Evolutionary conservation across 345 rosid genomes (phyloP).

Genomic region (Citrus sp.): DNA sequence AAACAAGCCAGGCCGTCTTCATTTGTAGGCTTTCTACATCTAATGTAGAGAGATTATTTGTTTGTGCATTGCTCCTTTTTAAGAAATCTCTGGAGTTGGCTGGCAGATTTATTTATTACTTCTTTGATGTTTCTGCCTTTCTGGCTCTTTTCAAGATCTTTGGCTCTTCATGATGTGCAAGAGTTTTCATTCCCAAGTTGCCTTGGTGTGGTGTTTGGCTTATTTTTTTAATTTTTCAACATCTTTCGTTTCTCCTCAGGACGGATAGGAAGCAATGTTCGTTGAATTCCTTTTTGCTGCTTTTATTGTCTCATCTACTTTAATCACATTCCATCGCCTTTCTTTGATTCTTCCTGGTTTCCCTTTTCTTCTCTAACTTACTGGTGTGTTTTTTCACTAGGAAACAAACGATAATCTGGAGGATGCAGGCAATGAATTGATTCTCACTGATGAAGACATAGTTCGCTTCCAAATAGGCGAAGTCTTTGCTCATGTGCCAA

Average conservation of each 20-base stretch:
- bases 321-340: background rate
- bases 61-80: too few species aligned
- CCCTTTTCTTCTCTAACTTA: background rate
- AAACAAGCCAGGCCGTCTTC: background rate
- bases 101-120: too few species aligned
- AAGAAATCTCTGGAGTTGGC: too few species aligned
- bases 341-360: background rate
- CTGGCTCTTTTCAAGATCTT: too few species aligned
- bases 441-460: slow-evolving; percentile 86
- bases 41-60: too few species aligned
- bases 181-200: too few species aligned
- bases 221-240: too few species aligned
- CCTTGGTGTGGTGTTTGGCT: too few species aligned
- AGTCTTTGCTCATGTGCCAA: slow-evolving; percentile 82
- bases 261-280: background rate
- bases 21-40: too few species aligned
- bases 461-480: slow-evolving; percentile 88
- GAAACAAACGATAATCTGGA: slow-evolving; percentile 84
- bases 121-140: too few species aligned
- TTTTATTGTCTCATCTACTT: background rate
- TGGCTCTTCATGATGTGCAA: too few species aligned
- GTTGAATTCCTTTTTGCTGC: background rate
- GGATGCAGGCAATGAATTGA: slow-evolving; percentile 89
- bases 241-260: background rate
- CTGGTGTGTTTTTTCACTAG: slow-evolving; percentile 28